These are phyloP conservation scores for Ilyonectria destructans DNA, from an alignment of 2,329 filamentous ascomycete species.

Conservation along the genomic window DNA sequence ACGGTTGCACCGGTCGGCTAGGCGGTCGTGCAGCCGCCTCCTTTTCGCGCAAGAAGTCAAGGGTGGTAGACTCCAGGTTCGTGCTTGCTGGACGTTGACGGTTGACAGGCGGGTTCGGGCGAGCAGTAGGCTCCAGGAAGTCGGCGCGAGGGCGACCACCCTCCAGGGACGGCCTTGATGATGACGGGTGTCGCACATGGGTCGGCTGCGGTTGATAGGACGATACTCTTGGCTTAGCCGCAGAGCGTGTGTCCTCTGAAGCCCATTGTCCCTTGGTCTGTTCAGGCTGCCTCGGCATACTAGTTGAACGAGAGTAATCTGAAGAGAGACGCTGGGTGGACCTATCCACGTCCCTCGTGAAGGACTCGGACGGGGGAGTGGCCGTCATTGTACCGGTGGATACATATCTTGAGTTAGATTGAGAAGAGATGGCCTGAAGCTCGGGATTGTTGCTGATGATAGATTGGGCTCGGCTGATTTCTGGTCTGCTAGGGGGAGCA, in stretches of 20 bases:
- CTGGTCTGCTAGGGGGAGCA: slow-evolving; percentile 59
- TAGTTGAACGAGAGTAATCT: slow-evolving; percentile 49
- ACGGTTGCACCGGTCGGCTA: slow-evolving; percentile 45
- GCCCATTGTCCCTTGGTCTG: slow-evolving; percentile 33
- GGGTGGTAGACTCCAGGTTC: slow-evolving; percentile 82
- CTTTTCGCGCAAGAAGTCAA: slow-evolving; percentile 86
- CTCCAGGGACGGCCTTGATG: slow-evolving; percentile 49
- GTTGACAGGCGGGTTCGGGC: slow-evolving; percentile 53
- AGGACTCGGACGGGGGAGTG: slow-evolving; percentile 67
- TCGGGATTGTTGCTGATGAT: slow-evolving; percentile 77
- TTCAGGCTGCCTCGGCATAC: slow-evolving; percentile 49
- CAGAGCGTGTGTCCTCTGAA: slow-evolving; percentile 41
- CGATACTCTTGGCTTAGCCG: slow-evolving; percentile 40
- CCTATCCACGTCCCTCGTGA: slow-evolving; percentile 32
- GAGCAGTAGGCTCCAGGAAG: slow-evolving; percentile 43
- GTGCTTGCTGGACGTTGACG: slow-evolving; percentile 85
- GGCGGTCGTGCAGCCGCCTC: slow-evolving; percentile 70
- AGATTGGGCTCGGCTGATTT: slow-evolving; percentile 74
- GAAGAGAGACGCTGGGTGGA: slow-evolving; percentile 40
- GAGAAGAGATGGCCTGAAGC: slow-evolving; percentile 70
- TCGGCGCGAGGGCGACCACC: slow-evolving; percentile 49
- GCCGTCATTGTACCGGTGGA: slow-evolving; percentile 86
- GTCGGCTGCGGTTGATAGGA: slow-evolving; percentile 47
- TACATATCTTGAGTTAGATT: slow-evolving; percentile 60
- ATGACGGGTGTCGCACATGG: slow-evolving; percentile 48